phyloP scores from a whole-genome alignment of 805 yeast genomes.

The Wickerhamiella brachini region DNA sequence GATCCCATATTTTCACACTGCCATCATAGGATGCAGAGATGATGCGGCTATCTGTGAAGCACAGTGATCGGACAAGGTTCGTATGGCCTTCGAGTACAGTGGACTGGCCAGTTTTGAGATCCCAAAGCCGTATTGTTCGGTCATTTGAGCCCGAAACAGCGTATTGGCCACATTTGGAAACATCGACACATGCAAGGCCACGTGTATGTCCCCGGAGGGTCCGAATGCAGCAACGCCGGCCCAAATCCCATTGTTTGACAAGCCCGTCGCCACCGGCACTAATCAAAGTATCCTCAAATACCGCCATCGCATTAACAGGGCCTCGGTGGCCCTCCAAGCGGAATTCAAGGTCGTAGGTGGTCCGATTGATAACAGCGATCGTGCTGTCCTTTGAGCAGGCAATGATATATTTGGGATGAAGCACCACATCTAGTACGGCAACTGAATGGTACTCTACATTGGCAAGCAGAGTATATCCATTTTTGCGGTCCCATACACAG shows the following conservation, averaged over 20 bases:
- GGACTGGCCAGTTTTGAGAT: slow-evolving; percentile 55
- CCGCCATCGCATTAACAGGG: slow-evolving; percentile 25
- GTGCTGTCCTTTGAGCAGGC: slow-evolving; percentile 26
- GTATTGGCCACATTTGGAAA: slow-evolving; percentile 54
- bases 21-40: slow-evolving; percentile 27
- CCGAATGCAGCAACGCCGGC: slow-evolving; percentile 50
- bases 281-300: slow-evolving; percentile 17
- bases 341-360: slow-evolving; percentile 10
- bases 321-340: slow-evolving; percentile 21
- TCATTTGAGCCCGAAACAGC: slow-evolving; percentile 81
- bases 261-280: slow-evolving; percentile 54
- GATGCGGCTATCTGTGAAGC: slow-evolving; percentile 17
- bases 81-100: slow-evolving; percentile 64
- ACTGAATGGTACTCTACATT: slow-evolving; percentile 91
- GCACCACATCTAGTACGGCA: slow-evolving; percentile 86
- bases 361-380: slow-evolving; percentile 21
- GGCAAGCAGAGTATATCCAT: slow-evolving; percentile 39
- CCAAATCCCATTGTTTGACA: slow-evolving; percentile 69
- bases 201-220: slow-evolving; percentile 67
- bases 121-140: slow-evolving; percentile 79
- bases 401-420: slow-evolving; percentile 33
- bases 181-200: slow-evolving; percentile 74
- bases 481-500: slow-evolving; percentile 73
- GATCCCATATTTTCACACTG: slow-evolving; percentile 26
- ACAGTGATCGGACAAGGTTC: slow-evolving; percentile 57